phyloP scores from a whole-genome alignment of 352 stramenopile genomes.

The Phytophthora idaei region DNA sequence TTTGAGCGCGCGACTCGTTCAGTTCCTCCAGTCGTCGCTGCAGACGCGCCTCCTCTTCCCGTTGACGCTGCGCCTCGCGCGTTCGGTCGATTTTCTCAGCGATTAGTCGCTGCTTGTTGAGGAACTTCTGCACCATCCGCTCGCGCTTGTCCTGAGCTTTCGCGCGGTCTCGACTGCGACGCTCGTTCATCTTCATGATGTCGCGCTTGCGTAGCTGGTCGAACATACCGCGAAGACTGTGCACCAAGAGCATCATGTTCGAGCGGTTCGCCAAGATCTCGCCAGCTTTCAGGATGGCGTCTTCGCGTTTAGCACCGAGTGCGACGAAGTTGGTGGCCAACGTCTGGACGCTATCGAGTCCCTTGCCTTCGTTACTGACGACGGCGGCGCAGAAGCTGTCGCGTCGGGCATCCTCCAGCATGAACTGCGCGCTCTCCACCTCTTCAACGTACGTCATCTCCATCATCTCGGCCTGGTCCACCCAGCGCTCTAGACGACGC shows the following conservation, averaged over 20 bases:
- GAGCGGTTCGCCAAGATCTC: constrained; percentile 80
- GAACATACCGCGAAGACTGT: constrained; percentile 68
- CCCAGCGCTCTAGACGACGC: constrained; percentile 58
- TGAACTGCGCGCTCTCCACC: constrained; percentile 71
- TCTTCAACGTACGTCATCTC: constrained; percentile 77
- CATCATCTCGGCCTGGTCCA: constrained; percentile 71
- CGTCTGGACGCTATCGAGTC: constrained; percentile 64
- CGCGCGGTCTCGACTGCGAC: constrained; percentile 54
- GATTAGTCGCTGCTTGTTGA: constrained; percentile 67
- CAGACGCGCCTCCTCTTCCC: constrained; percentile 50
- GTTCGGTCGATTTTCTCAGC: constrained; percentile 68
- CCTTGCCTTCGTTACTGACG: constrained; percentile 62
- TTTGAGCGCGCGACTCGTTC: constrained; percentile 42
- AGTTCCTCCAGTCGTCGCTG: constrained; percentile 41
- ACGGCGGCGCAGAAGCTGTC: constrained; percentile 69
- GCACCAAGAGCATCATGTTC: constrained; percentile 81
- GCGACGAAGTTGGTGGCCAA: constrained; percentile 68
- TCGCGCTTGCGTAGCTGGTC: constrained; percentile 76
- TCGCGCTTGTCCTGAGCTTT: constrained; percentile 69
- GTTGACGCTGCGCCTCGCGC: constrained; percentile 52
- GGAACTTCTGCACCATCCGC: constrained; percentile 68
- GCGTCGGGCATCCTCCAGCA: constrained; percentile 66
- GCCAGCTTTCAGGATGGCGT: constrained; percentile 75
- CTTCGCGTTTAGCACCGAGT: constrained; percentile 63
- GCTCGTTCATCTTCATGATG: constrained; percentile 80